Percentiles rank a stretch among this genome's conserved stretches.
Conservation (phyloP, 2,329 filamentous ascomycete genomes). For the Epichloe typhina region DNA sequence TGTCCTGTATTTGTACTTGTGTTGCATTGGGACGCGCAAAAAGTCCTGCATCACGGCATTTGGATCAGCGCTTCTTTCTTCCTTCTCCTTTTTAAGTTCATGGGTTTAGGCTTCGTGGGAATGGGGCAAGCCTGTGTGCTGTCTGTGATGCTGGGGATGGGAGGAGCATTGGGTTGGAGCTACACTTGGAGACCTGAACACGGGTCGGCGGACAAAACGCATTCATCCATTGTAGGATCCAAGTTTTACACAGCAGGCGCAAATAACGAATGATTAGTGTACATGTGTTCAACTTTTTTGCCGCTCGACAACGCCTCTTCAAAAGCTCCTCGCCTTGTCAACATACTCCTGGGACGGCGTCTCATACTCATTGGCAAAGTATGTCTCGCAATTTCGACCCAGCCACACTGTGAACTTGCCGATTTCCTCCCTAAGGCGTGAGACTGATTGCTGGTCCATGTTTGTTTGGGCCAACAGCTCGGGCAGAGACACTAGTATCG, state of each 20-base stretch:
- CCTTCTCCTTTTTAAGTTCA: no score
- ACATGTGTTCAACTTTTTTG: neutral
- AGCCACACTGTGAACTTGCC: constrained; percentile 79
- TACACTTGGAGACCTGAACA: no score
- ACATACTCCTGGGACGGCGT: constrained; percentile 57
- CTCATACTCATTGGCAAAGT: constrained; percentile 69
- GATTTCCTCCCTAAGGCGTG: constrained; percentile 78
- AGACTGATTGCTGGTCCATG: constrained; percentile 88
- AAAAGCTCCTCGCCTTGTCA: constrained; percentile 46
- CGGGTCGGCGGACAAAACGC: no score
- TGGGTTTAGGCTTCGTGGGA: no score
- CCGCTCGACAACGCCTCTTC: constrained; percentile 5
- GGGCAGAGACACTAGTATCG: constrained; percentile 60
- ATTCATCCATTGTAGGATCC: no score
- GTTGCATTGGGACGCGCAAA: neutral
- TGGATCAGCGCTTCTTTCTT: neutral
- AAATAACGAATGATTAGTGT: no score
- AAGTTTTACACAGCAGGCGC: no score
- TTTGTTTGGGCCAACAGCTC: constrained; percentile 95
- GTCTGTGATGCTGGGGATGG: no score
- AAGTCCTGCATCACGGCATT: neutral
- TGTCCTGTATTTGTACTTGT: neutral
- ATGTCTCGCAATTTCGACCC: constrained; percentile 58
- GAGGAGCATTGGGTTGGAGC: no score
- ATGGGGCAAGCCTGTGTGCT: no score